Evolutionary conservation across 148 eudicot species (phyloP), one percentile per base, ranked within the genome.

Genomic region (Heliamphora exappendiculata): DNA sequence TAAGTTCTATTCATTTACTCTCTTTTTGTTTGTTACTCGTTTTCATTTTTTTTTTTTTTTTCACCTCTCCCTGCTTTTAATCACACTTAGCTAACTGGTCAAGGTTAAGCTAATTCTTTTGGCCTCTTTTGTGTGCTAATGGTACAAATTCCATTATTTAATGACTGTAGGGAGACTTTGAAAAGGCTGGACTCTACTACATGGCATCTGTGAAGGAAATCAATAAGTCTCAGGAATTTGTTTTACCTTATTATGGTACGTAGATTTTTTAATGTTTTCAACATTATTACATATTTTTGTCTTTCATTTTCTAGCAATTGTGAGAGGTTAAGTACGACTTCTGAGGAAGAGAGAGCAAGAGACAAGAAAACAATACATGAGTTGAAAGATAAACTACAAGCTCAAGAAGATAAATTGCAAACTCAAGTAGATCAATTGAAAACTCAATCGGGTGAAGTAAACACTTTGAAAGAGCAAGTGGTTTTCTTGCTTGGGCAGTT

Each of bases 141-240:
- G 75, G 13, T 31, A 69, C 41, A 11, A 58, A 17, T 65, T 49
- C n/a, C 54, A 26, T 13, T 79, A 37, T 73, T 78, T 73, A 51
- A 68, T 75, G 62, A 29, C 70, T 85, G 76, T 63, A 96, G 99
- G 98, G 97, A 53, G 99, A 96, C 82, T 93, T 86, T 90, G 99
- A 93, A 82, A 93, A 93, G 77, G 99, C 99, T 53, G 98, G 99
- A 81, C 83, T 90, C 80, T 96, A 91, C 78, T 96, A 93, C 87
- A 92, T 93, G 99, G 94, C 94, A 44, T 93, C 99, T 82, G 99
- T 96, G 19, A 92, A 96, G 82, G 97, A 93, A 83, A 90, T 82
- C 85, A 91, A 76, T 83, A 96, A 91, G 83, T 94, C 98, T 57
- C 94, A 85, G 77, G 99, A 96, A 75, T 96, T 93, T 82, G 89